Evolutionary conservation across 2,329 filamentous ascomycete species (phyloP).

Genomic region (Teratosphaeria nubilosa): DNA sequence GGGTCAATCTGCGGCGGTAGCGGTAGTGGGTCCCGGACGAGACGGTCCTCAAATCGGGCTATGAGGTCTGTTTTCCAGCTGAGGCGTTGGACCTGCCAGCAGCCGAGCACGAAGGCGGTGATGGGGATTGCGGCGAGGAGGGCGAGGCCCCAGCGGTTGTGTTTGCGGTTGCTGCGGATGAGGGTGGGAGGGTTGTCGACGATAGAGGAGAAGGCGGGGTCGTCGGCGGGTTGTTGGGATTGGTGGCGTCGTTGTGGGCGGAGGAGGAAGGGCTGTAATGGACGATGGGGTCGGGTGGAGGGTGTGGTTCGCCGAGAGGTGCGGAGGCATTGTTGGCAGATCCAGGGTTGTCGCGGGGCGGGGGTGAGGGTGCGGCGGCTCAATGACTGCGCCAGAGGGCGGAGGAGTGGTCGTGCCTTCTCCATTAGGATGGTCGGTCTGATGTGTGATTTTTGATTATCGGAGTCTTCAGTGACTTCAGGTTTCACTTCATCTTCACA

Average conservation of each 20-base stretch:
- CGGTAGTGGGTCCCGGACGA: slow-evolving; percentile 75
- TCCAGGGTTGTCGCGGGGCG: slow-evolving; percentile 8
- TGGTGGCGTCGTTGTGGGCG: slow-evolving; percentile 24
- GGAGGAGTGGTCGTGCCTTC: slow-evolving; percentile 11
- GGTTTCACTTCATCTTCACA: not conserved
- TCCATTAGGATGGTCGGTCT: slow-evolving; percentile 8
- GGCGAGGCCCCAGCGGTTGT: slow-evolving; percentile 42
- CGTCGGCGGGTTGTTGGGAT: slow-evolving; percentile 50
- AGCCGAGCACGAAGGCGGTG: slow-evolving; percentile 80
- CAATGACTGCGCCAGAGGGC: slow-evolving; percentile 2
- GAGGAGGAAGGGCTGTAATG: slow-evolving; percentile 5
- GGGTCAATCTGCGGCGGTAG: slow-evolving; percentile 77
- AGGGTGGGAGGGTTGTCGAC: slow-evolving; percentile 77
- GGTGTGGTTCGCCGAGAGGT: not conserved
- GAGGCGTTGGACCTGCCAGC: slow-evolving; percentile 90
- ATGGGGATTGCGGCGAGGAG: slow-evolving; percentile 62
- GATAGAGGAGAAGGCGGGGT: slow-evolving; percentile 72
- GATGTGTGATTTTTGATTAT: not conserved
- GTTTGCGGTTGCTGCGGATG: slow-evolving; percentile 62
- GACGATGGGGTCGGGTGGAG: not conserved
- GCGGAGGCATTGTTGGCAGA: slow-evolving; percentile 27
- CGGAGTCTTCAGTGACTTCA: not conserved
- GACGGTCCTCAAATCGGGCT: slow-evolving; percentile 81
- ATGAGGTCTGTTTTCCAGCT: slow-evolving; percentile 91
- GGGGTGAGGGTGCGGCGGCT: slow-evolving; percentile 2